Percentiles rank a stretch among this genome's conserved stretches.
phyloP scores from a whole-genome alignment of 495 filamentous ascomycete species.

The Tuber microsphaerosporum region DNA sequence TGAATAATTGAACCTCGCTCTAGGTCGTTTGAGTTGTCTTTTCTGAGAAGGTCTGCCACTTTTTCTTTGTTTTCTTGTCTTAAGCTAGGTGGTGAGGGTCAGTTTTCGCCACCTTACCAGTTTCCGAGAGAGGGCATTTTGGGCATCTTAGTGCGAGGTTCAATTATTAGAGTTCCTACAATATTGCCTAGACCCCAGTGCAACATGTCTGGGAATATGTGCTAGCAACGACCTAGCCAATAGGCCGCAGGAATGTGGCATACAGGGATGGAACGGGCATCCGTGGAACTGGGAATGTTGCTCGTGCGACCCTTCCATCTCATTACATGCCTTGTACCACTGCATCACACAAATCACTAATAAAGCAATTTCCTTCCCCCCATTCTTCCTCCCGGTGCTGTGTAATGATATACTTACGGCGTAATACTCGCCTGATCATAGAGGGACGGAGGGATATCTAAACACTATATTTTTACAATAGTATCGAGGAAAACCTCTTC shows the following conservation, averaged over 20 bases:
- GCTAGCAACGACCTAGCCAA: neutral
- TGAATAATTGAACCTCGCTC: neutral
- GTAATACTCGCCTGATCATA: neutral
- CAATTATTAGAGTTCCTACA: neutral
- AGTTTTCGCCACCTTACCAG: neutral
- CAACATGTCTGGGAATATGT: neutral
- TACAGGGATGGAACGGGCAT: neutral
- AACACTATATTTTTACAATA: no score
- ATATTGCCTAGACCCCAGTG: neutral
- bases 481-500: neutral
- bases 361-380: neutral
- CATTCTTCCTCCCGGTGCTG: neutral
- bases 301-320: neutral
- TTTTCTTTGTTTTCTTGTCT: neutral
- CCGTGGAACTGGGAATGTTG: neutral
- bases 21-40: neutral
- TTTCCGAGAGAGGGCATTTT: neutral
- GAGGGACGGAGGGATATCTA: neutral
- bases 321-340: neutral
- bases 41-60: neutral
- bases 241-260: neutral
- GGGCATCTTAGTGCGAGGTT: neutral
- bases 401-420: neutral
- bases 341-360: no score
- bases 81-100: neutral